These are phyloP conservation scores for Blastomyces parvus DNA, from an alignment of 2,329 filamentous ascomycete species.

Conservation along the genomic window DNA sequence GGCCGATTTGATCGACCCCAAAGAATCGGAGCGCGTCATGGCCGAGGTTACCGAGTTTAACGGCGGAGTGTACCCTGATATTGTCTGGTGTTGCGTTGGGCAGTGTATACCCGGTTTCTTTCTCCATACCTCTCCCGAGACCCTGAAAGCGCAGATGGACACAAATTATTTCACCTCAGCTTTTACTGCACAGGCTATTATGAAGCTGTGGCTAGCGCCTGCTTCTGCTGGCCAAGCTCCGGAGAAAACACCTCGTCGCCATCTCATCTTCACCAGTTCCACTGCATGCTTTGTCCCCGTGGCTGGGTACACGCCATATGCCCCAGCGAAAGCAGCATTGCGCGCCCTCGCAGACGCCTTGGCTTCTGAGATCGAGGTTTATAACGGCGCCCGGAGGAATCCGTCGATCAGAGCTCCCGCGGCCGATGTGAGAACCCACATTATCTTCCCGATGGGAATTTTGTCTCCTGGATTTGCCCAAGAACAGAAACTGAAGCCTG, in stretches of 20 bases:
- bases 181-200: conserved; percentile 73
- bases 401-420: conserved; percentile 37
- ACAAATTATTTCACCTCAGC: conserved; percentile 81
- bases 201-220: conserved; percentile 61
- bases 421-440: conserved; percentile 66
- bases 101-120: conserved; percentile 65
- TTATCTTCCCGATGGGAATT: conserved; percentile 79
- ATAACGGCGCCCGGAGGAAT: conserved; percentile 54
- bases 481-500: conserved; percentile 72
- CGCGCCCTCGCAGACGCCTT: conserved; percentile 74
- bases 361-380: conserved; percentile 73
- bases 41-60: conserved; percentile 71
- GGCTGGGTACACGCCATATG: conserved; percentile 74
- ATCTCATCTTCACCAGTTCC: conserved; percentile 82
- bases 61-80: conserved; percentile 59
- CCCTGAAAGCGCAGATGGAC: conserved; percentile 72
- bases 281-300: conserved; percentile 65
- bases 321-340: conserved; percentile 75
- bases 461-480: conserved; percentile 61
- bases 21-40: conserved; percentile 62
- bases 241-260: conserved; percentile 41
- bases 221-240: conserved; percentile 20
- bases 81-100: conserved; percentile 88
- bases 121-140: conserved; percentile 59
- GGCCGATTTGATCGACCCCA: conserved; percentile 65